These are phyloP conservation scores for Russula sp. DNA, from an alignment of 768 basidiomycete species.

Conservation along the genomic window DNA sequence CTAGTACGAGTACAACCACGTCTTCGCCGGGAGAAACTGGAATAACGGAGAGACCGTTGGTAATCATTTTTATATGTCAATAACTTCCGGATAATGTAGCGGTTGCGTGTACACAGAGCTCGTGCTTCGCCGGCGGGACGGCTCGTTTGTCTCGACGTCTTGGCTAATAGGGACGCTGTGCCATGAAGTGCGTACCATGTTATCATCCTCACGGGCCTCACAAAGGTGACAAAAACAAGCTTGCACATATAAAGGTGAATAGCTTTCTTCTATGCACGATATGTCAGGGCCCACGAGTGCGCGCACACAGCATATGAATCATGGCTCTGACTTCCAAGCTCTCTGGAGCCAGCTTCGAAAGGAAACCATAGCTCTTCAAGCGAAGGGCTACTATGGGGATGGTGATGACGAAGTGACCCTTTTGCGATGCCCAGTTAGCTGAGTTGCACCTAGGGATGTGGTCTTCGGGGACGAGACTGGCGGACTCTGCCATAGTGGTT, in stretches of 20 bases:
- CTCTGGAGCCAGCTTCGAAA: constrained; percentile 60
- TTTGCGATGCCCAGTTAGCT: background rate
- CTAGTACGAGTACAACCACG: constrained; percentile 71
- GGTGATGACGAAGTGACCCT: constrained; percentile 38
- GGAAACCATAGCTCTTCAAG: constrained; percentile 67
- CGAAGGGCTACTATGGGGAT: constrained; percentile 76
- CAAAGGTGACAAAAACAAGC: constrained; percentile 35
- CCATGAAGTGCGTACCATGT: constrained; percentile 59
- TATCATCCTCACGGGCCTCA: background rate
- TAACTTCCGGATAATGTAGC: background rate
- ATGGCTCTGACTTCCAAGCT: constrained; percentile 68
- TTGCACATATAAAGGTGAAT: constrained; percentile 75
- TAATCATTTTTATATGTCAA: constrained; percentile 29
- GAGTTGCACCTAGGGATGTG: constrained; percentile 54
- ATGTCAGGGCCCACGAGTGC: background rate
- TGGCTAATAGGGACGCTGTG: constrained; percentile 76
- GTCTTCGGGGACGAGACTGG: constrained; percentile 69
- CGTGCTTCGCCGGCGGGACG: constrained; percentile 57
- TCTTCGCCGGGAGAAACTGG: constrained; percentile 84
- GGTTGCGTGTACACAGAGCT: constrained; percentile 46
- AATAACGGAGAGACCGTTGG: constrained; percentile 77
- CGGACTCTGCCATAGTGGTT: constrained; percentile 52
- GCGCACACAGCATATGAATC: constrained; percentile 64
- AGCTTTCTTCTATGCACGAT: background rate
- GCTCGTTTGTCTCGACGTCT: constrained; percentile 54